Conservation (phyloP, 345 rosid species). For the Aegle marmelos region DNA sequence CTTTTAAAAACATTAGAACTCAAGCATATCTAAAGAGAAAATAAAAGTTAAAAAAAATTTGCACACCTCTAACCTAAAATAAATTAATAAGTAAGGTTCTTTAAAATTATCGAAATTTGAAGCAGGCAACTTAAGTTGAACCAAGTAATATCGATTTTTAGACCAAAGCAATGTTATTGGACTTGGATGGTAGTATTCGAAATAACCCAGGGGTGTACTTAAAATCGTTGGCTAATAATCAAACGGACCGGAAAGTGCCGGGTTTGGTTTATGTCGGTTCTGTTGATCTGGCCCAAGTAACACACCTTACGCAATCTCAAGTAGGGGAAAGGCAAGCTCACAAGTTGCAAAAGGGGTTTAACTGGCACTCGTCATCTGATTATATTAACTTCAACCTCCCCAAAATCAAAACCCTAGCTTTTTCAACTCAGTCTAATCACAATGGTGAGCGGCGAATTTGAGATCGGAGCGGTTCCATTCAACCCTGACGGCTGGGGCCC, state of each 20-base stretch:
- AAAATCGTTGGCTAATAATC: too few species aligned
- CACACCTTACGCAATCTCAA: not conserved
- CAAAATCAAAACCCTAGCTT: not conserved
- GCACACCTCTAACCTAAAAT: too few species aligned
- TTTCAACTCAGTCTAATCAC: not conserved
- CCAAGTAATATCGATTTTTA: too few species aligned
- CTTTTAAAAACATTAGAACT: not conserved
- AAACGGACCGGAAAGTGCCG: not conserved
- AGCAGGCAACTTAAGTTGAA: too few species aligned
- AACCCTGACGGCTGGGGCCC: constrained; percentile 98
- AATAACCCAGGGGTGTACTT: too few species aligned
- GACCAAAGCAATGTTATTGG: too few species aligned
- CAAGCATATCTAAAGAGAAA: not conserved
- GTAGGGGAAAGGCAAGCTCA: too few species aligned
- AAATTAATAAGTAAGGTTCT: too few species aligned
- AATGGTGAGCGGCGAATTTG: constrained; percentile 36
- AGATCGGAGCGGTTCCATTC: constrained; percentile 73
- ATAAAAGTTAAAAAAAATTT: too few species aligned
- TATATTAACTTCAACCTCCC: not conserved
- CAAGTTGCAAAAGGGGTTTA: too few species aligned
- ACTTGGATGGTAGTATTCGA: too few species aligned
- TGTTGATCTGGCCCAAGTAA: not conserved
- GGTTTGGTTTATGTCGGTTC: not conserved
- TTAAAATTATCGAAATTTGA: too few species aligned
- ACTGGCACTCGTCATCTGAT: not conserved